Evolutionary conservation across 345 rosid species (phyloP).

Genomic region (Noccaea caerulescens): DNA sequence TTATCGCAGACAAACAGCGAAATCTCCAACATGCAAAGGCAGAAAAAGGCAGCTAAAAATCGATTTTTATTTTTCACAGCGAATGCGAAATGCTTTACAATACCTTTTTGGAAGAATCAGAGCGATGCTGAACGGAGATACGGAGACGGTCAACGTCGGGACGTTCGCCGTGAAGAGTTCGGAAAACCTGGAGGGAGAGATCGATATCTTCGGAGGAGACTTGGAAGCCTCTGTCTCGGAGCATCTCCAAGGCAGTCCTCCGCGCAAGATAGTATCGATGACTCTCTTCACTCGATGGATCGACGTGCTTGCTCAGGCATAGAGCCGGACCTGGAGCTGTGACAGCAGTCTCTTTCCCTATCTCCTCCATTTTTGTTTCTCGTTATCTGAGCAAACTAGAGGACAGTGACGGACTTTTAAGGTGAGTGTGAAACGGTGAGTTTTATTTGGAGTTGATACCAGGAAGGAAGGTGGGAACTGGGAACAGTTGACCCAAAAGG

Average conservation of each 20-base stretch:
- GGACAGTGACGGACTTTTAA: conserved; percentile 10
- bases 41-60: not conserved
- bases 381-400: conserved; percentile 1
- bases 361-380: conserved; percentile 38
- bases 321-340: conserved; percentile 10
- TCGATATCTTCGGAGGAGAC: conserved; percentile 63
- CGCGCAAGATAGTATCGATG: conserved; percentile 76
- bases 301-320: conserved; percentile 63
- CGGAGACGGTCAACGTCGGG: conserved; percentile 74
- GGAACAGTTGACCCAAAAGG: not conserved
- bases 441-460: not conserved
- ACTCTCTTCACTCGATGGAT: conserved; percentile 65
- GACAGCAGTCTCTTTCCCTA: conserved; percentile 32
- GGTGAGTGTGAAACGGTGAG: not conserved
- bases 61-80: no score
- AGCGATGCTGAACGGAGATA: conserved; percentile 54
- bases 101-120: conserved; percentile 72
- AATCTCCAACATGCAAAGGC: conserved; percentile 34
- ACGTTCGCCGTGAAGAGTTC: conserved; percentile 53
- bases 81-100: not conserved
- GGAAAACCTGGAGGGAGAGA: conserved; percentile 70
- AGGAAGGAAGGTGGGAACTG: not conserved
- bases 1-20: conserved; percentile 27
- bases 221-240: conserved; percentile 76
- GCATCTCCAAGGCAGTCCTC: conserved; percentile 78